These are phyloP conservation scores for Leptographium galeiforme DNA, from an alignment of 2,329 filamentous ascomycete species.

Conservation along the genomic window DNA sequence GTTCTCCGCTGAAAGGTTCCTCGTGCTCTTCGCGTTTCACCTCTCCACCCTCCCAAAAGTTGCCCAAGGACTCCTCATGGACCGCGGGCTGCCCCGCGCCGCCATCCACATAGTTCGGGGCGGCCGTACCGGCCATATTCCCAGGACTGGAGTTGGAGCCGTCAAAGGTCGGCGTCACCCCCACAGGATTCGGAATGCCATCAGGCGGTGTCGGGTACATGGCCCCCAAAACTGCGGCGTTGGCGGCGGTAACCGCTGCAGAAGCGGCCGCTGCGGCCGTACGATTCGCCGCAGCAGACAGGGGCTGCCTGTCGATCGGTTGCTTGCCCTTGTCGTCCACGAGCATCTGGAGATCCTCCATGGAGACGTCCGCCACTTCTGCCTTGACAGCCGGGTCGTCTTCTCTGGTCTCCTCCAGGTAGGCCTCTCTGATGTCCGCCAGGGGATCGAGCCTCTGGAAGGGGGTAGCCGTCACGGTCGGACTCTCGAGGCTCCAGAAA, in stretches of 20 bases:
- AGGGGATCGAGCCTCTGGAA: conserved; percentile 9
- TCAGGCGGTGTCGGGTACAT: conserved; percentile 65
- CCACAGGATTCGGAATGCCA: conserved; percentile 39
- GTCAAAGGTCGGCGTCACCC: conserved; percentile 43
- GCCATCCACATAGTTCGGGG: conserved; percentile 24
- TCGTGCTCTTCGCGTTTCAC: conserved; percentile 31
- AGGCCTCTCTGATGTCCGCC: conserved; percentile 5
- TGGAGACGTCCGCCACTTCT: conserved; percentile 3
- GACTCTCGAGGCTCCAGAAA: conserved; percentile 27
- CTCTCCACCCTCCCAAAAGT: conserved; percentile 29
- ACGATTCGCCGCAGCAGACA: neutral
- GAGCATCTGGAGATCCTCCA: conserved; percentile 5
- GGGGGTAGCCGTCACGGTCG: neutral
- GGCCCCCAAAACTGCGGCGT: conserved; percentile 27
- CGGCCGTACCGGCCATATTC: conserved; percentile 22
- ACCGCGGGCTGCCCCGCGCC: conserved; percentile 13
- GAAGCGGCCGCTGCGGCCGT: conserved; percentile 15
- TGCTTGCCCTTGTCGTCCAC: neutral
- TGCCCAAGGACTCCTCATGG: conserved; percentile 18
- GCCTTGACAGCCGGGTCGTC: conserved; percentile 2
- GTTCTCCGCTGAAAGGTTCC: conserved; percentile 29
- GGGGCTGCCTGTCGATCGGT: neutral
- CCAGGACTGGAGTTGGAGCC: conserved; percentile 41
- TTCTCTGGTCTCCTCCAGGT: conserved; percentile 3
- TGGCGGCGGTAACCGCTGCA: conserved; percentile 12